Conservation (phyloP, 164 flowering plant species). For the Macadamia integrifolia region DNA sequence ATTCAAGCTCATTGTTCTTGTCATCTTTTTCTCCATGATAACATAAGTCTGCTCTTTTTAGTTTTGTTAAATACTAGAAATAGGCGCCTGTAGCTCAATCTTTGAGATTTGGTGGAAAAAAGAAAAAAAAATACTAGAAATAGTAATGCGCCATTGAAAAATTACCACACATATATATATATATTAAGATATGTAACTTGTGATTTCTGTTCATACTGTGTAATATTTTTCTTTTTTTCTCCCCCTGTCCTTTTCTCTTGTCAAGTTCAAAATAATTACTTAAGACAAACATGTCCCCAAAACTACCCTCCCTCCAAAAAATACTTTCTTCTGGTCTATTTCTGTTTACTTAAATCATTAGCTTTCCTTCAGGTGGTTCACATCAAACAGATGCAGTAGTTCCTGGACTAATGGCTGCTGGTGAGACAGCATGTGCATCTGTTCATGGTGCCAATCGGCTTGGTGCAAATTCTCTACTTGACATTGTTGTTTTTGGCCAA, state of each 20-base stretch:
- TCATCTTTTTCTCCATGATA: neutral
- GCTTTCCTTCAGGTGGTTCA: conserved; percentile 56
- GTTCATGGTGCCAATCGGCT: conserved; percentile 99
- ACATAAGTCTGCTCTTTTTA: neutral
- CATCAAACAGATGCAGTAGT: conserved; percentile 73
- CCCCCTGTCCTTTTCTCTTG: too few species aligned
- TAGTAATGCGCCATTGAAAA: too few species aligned
- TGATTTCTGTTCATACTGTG: too few species aligned
- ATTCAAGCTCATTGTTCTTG: neutral
- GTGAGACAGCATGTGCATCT: conserved; percentile 34
- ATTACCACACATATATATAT: too few species aligned
- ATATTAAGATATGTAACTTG: too few species aligned
- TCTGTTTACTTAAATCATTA: neutral
- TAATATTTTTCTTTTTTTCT: too few species aligned
- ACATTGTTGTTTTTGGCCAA: neutral
- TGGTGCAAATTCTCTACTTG: conserved; percentile 69
- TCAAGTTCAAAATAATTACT: neutral
- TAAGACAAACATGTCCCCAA: neutral
- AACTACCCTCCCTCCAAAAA: too few species aligned
- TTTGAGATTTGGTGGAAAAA: too few species aligned
- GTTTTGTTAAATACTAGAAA: neutral
- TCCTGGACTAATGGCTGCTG: conserved; percentile 98
- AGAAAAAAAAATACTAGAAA: too few species aligned
- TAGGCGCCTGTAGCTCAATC: too few species aligned
- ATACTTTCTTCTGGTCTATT: neutral